Conservation (phyloP, 2,329 filamentous ascomycete species). For the Pseudocercospora eumusae region DNA sequence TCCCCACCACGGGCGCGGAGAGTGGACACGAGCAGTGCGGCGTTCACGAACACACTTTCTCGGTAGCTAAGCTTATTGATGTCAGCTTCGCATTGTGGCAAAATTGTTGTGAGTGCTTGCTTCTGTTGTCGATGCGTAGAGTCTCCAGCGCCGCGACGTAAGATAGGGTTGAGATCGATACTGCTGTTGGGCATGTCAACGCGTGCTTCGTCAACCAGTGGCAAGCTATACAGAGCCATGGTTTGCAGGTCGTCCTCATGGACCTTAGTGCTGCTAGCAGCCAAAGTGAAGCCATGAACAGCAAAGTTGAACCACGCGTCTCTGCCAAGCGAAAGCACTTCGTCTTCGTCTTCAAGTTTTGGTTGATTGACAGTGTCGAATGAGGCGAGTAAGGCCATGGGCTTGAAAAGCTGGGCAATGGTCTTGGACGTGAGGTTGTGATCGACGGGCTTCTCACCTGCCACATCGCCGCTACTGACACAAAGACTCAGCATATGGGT, state of each 20-base stretch:
- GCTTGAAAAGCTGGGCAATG: conserved; percentile 82
- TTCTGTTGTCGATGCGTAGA: conserved; percentile 80
- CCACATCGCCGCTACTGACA: conserved; percentile 85
- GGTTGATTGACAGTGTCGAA: conserved; percentile 51
- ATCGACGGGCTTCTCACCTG: conserved; percentile 47
- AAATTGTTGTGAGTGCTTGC: conserved; percentile 68
- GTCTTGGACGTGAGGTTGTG: conserved; percentile 80
- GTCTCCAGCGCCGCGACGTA: conserved; percentile 80
- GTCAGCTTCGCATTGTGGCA: conserved; percentile 75
- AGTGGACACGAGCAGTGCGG: conserved; percentile 85
- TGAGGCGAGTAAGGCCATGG: conserved; percentile 82
- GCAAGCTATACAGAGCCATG: conserved; percentile 83
- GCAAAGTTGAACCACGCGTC: conserved; percentile 99
- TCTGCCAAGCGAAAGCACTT: conserved; percentile 62
- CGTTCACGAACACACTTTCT: conserved; percentile 88
- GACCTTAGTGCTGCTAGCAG: conserved; percentile 70
- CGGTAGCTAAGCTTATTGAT: conserved; percentile 83
- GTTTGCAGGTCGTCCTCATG: conserved; percentile 76
- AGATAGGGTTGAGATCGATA: conserved; percentile 91
- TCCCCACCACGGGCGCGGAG: conserved; percentile 83
- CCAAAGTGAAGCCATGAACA: conserved; percentile 82
- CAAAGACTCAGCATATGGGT: conserved; percentile 81
- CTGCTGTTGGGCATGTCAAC: conserved; percentile 92
- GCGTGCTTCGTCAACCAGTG: conserved; percentile 83
- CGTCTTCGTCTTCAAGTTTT: conserved; percentile 52